Evolutionary conservation across 176 grass and related monocot species (phyloP).

Genomic region (Oryza glaberrima): DNA sequence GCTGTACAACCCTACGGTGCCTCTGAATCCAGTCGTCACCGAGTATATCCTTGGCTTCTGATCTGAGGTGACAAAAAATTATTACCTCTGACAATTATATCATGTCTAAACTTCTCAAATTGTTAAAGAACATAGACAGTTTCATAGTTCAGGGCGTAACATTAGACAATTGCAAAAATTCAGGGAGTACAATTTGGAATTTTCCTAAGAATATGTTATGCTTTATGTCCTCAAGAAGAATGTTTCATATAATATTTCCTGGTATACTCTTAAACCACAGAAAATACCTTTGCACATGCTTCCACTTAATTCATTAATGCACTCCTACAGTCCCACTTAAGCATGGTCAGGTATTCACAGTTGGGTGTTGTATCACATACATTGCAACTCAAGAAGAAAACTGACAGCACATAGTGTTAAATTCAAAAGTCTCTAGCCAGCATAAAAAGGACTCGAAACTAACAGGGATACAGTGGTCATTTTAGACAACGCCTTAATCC

Average conservation of each 20-base stretch:
- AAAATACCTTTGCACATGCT: neutral
- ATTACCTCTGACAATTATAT: neutral
- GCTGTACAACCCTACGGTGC: constrained; percentile 74
- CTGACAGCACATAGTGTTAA: neutral
- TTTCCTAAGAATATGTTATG: neutral
- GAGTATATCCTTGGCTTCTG: constrained; percentile 90
- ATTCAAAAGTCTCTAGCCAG: neutral
- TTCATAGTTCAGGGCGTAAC: neutral
- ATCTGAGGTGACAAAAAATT: constrained; percentile 50
- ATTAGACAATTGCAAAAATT: neutral
- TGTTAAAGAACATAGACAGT: neutral
- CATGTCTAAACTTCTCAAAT: neutral
- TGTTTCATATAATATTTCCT: neutral
- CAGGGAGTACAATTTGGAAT: neutral
- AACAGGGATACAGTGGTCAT: neutral
- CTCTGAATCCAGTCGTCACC: constrained; percentile 87
- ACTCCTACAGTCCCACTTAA: neutral
- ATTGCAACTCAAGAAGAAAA: neutral
- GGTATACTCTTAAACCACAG: neutral
- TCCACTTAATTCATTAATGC: neutral
- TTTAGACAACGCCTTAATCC: neutral
- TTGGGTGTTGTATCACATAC: neutral
- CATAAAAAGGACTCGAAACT: neutral
- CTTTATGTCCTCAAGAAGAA: neutral
- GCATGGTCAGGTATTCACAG: neutral